phyloP scores from a whole-genome alignment of 2,329 filamentous ascomycete genomes.

The Pseudogymnoascus sp. region DNA sequence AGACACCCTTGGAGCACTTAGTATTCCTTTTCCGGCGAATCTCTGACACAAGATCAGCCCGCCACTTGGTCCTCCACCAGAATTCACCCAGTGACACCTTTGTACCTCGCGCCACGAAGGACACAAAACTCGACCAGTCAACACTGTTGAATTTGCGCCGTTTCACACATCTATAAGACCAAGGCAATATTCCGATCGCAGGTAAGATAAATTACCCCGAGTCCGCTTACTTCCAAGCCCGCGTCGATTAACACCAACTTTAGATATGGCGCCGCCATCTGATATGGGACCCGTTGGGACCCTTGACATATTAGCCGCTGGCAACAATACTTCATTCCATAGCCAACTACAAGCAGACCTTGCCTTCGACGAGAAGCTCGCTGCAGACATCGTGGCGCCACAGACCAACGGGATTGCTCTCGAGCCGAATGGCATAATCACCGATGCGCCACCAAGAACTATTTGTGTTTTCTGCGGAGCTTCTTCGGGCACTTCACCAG shows the following conservation, averaged over 20 bases:
- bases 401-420: neutral
- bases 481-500: constrained; percentile 60
- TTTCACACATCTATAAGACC: neutral
- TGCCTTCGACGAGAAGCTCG: neutral
- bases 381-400: neutral
- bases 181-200: neutral
- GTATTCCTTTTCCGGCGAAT: constrained; percentile 1
- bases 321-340: neutral
- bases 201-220: neutral
- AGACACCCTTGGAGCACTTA: neutral
- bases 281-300: neutral
- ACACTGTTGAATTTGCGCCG: neutral
- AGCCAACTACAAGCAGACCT: neutral
- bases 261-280: neutral
- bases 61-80: neutral
- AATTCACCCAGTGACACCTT: neutral
- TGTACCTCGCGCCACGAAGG: neutral
- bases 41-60: neutral
- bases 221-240: neutral
- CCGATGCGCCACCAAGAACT: constrained; percentile 5
- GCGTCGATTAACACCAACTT: neutral
- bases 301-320: neutral
- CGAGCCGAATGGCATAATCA: neutral
- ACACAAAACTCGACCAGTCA: neutral
- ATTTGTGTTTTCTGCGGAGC: constrained; percentile 96